Evolutionary conservation across 495 filamentous ascomycete genomes (phyloP).

Genomic region (Aspergillus sclerotiicarbonarius): DNA sequence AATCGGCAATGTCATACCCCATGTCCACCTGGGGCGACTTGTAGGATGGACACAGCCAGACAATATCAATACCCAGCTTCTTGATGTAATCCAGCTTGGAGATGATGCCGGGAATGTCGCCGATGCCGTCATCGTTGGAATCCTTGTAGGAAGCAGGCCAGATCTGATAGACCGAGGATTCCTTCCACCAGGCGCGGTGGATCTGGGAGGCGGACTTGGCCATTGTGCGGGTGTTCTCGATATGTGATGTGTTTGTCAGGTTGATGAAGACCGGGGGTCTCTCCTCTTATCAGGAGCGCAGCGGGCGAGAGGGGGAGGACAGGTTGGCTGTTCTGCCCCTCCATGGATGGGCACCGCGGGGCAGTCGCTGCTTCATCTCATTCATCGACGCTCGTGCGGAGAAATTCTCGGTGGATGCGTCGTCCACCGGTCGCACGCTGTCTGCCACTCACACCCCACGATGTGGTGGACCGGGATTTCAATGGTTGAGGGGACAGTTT

Average conservation of each 20-base stretch:
- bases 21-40: slow-evolving; percentile 63
- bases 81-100: slow-evolving; percentile 65
- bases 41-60: slow-evolving; percentile 70
- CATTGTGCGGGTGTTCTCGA: slow-evolving; percentile 12
- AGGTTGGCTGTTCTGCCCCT: background rate
- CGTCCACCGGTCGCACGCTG: background rate
- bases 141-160: slow-evolving; percentile 68
- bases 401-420: slow-evolving; percentile 27
- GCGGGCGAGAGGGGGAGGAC: slow-evolving; percentile 4
- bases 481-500: too few relatives aligned
- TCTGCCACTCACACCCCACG: slow-evolving; percentile 1
- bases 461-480: background rate
- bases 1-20: slow-evolving; percentile 69
- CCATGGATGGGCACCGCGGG: slow-evolving; percentile 6
- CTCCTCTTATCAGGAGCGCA: background rate
- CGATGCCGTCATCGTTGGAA: slow-evolving; percentile 64
- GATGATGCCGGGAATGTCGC: slow-evolving; percentile 66
- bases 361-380: slow-evolving; percentile 2
- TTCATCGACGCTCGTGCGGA: slow-evolving; percentile 6
- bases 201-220: slow-evolving; percentile 30
- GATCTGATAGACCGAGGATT: slow-evolving; percentile 64
- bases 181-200: slow-evolving; percentile 55
- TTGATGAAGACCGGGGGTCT: background rate
- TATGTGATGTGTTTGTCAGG: background rate
- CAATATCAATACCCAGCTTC: slow-evolving; percentile 59